Conservation (phyloP, 176 grass and related monocot genomes). For the Eremochloa ophiuroides region DNA sequence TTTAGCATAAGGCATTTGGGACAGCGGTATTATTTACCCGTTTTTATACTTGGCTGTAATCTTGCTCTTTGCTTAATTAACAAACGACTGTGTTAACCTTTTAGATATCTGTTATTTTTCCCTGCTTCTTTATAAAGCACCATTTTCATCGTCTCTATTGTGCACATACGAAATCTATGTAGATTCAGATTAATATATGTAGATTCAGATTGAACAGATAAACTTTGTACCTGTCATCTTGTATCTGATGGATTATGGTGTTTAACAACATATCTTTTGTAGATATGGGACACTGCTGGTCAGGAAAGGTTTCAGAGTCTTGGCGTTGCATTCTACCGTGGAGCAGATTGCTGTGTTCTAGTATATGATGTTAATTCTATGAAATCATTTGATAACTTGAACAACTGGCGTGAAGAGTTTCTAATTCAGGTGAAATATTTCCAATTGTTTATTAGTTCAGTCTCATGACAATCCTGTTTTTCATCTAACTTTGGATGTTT, state of each 20-base stretch:
- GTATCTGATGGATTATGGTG: neutral
- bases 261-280: slow-evolving; percentile 16
- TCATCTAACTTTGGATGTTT: slow-evolving; percentile 11
- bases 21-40: neutral
- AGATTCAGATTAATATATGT: neutral
- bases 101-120: neutral
- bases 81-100: neutral
- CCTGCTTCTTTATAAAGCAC: neutral
- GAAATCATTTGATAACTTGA: slow-evolving; percentile 89
- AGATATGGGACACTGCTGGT: slow-evolving; percentile 95
- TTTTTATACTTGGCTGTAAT: neutral
- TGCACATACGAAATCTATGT: neutral
- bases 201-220: no score
- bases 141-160: neutral
- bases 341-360: slow-evolving; percentile 88
- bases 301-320: slow-evolving; percentile 94
- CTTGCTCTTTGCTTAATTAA: neutral
- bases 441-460: neutral
- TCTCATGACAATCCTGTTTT: neutral
- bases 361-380: slow-evolving; percentile 80
- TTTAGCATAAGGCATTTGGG: neutral
- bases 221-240: neutral
- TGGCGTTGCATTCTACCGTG: slow-evolving; percentile 86
- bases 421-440: slow-evolving; percentile 68
- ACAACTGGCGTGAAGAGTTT: slow-evolving; percentile 85